A percentile compares a stretch with the other conserved stretches of the same genome.
phyloP scores from a whole-genome alignment of 129 eudicot genomes.

The Erigeron canadensis region DNA sequence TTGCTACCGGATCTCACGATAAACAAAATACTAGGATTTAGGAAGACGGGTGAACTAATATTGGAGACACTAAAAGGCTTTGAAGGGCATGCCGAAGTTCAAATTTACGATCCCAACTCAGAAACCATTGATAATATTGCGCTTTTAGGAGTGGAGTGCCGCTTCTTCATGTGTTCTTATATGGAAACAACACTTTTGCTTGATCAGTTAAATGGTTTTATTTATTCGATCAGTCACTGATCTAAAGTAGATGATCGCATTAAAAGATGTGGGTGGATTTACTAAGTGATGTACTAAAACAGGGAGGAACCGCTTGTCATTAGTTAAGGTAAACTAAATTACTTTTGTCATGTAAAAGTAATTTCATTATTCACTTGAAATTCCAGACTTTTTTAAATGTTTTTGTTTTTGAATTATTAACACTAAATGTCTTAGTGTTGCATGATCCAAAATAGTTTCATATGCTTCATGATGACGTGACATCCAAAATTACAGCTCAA shows the following conservation, averaged over 20 bases:
- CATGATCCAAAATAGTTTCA: too few species aligned
- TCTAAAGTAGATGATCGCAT: background rate
- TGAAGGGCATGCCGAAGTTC: background rate
- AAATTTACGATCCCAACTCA: background rate
- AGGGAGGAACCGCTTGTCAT: too few species aligned
- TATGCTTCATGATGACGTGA: too few species aligned
- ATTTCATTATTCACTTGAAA: too few species aligned
- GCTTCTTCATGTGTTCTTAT: background rate
- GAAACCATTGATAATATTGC: background rate
- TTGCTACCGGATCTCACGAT: background rate
- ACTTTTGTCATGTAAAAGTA: too few species aligned
- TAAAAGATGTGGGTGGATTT: too few species aligned
- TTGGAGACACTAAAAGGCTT: background rate
- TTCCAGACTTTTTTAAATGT: too few species aligned
- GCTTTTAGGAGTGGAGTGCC: background rate
- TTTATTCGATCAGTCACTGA: background rate
- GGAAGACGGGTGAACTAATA: background rate
- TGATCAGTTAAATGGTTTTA: background rate
- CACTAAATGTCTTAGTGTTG: too few species aligned
- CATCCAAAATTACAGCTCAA: too few species aligned
- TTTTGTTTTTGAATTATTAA: too few species aligned
- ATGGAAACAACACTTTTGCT: slow-evolving; percentile 10
- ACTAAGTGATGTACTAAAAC: too few species aligned
- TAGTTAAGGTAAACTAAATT: too few species aligned
- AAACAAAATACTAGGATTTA: background rate